A percentile compares a stretch with the other conserved stretches of the same genome.
phyloP scores from a whole-genome alignment of 768 basidiomycete genomes.

The Suillus subalutaceus region DNA sequence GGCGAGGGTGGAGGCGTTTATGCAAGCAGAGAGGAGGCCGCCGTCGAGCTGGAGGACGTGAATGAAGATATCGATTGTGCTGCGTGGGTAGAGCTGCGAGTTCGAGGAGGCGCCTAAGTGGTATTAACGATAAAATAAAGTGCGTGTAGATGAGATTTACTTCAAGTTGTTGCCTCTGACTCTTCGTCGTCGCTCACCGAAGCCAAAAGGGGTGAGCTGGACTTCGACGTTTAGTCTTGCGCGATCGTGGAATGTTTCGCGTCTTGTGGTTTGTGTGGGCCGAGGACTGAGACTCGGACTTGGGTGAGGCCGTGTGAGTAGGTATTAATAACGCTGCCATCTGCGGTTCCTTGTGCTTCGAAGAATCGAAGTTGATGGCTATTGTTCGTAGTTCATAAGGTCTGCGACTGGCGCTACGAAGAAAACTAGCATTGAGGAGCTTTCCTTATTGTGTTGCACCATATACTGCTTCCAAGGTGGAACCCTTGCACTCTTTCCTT shows the following conservation, averaged over 20 bases:
- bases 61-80: constrained; percentile 91
- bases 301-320: constrained; percentile 91
- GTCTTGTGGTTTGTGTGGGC: constrained; percentile 85
- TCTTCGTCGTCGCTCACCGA: constrained; percentile 76
- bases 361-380: constrained; percentile 77
- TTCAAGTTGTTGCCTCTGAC: constrained; percentile 71
- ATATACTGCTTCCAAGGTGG: constrained; percentile 81
- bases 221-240: constrained; percentile 91
- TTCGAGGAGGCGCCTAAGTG: constrained; percentile 78
- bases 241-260: constrained; percentile 82
- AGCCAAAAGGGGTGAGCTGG: constrained; percentile 83
- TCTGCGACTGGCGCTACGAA: constrained; percentile 90
- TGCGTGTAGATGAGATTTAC: constrained; percentile 48
- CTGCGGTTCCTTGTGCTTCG: constrained; percentile 71
- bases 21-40: constrained; percentile 84
- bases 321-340: constrained; percentile 83
- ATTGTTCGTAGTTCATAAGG: constrained; percentile 95
- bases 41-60: constrained; percentile 96
- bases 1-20: constrained; percentile 94
- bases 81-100: constrained; percentile 91
- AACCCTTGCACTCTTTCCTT: constrained; percentile 72
- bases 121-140: constrained; percentile 11
- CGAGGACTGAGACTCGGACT: constrained; percentile 86
- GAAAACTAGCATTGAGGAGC: constrained; percentile 86
- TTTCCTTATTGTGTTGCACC: constrained; percentile 93